Conservation (phyloP, 1,284 basidiomycete genomes). For the Clitocybe nebularis region DNA sequence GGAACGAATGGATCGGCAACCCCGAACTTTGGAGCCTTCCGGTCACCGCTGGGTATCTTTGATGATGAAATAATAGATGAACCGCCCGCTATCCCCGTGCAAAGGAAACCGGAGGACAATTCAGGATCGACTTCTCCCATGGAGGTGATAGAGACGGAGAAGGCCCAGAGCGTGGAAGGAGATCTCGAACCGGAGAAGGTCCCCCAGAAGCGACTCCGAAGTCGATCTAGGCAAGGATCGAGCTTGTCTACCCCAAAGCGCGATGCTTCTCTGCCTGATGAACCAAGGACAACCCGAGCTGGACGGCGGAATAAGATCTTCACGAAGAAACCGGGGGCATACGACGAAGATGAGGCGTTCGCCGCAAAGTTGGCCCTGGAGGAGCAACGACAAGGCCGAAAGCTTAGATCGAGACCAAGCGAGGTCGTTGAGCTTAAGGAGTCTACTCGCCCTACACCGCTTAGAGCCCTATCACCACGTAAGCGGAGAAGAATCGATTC, state of each 20-base stretch:
- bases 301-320: background rate
- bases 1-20: constrained; percentile 4
- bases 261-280: background rate
- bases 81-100: constrained; percentile 11
- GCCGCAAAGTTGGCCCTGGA: constrained; percentile 36
- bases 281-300: constrained; percentile 4
- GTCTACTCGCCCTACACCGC: constrained; percentile 13
- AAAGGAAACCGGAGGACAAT: constrained; percentile 5
- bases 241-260: constrained; percentile 3
- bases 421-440: constrained; percentile 18
- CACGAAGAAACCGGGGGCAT: constrained; percentile 2
- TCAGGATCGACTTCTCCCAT: constrained; percentile 10
- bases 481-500: constrained; percentile 48
- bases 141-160: constrained; percentile 1
- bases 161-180: background rate
- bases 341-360: constrained; percentile 31
- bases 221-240: constrained; percentile 12
- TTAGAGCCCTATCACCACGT: constrained; percentile 24
- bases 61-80: constrained; percentile 20
- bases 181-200: constrained; percentile 2
- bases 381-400: constrained; percentile 24
- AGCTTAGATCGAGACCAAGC: constrained; percentile 28
- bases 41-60: constrained; percentile 18
- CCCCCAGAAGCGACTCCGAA: constrained; percentile 11
- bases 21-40: constrained; percentile 7